Base-by-base conservation (phyloP, 2,329 filamentous ascomycete species). In the Colletotrichum ledebouriae region DNA sequence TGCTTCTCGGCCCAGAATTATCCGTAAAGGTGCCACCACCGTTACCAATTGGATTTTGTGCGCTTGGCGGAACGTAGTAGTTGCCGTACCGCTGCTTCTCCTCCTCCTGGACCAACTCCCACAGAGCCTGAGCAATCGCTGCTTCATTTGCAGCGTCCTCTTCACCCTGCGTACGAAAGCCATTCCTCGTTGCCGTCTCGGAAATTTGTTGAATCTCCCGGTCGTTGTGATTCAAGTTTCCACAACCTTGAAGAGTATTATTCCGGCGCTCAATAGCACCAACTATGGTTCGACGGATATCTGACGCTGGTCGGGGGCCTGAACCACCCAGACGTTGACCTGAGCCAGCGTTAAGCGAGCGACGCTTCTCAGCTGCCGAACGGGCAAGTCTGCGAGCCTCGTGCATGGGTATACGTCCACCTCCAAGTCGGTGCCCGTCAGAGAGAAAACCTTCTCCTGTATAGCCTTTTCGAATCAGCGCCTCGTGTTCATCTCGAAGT, bases 391-490 rank as follows among this genome's bases (percentile, higher is more conserved):
- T 87, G 33, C 91, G 88, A 66, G 92, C 90, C 79, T 97, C 94
- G 20, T 91, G 84, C 67, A 87, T 81, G 1, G 92, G 88, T n/a
- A 93, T 84, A n/a, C 71, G 73, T 22, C 74, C 72, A 3, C 91
- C 92, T 61, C 94, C 94, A 0, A 98, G 85, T 11, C 87, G 87
- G 15, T 89, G 87, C 1, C 94, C 95, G 37, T 90, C 82, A 0
- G 90, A 90, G 34, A 97, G 81, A 79, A 98, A 98, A 0, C 92
- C 92, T 78, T 97, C 94, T 12, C 95, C 95, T 0, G 93, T 97
- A 75, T 95, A 98, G 17, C 95, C 95, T 76, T 95, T 96, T 67
- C 89, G 82, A 11, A 90, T 76, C 6, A 98, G 85, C 2, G 89
- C 88, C 73, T 94, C 88, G 73, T 95, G 90, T 79, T 98, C 94